Conservation (phyloP, 495 filamentous ascomycete genomes). For the Saxophila tyrrhenica region DNA sequence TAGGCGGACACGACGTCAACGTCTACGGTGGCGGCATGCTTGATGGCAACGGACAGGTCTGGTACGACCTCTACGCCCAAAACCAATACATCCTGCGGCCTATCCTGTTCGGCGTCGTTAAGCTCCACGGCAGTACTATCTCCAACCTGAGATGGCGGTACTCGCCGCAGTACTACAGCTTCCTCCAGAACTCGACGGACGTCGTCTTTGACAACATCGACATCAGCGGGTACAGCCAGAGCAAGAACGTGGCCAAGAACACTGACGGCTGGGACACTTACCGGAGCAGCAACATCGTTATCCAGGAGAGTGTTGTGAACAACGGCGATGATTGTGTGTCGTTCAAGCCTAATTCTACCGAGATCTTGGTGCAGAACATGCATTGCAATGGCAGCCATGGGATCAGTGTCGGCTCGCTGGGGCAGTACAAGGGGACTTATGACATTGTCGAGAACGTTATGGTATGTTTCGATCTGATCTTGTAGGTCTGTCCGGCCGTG, state of each 20-base stretch:
- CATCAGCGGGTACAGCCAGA: conserved; percentile 45
- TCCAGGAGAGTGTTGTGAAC: conserved; percentile 56
- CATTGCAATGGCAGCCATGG: conserved; percentile 63
- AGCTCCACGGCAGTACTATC: conserved; percentile 48
- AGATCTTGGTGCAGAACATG: conserved; percentile 60
- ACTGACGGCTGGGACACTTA: conserved; percentile 55
- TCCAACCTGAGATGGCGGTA: conserved; percentile 49
- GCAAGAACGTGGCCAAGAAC: conserved; percentile 48
- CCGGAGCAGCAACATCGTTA: conserved; percentile 48
- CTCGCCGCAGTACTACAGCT: conserved; percentile 56
- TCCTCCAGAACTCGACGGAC: conserved; percentile 56
- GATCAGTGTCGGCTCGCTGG: conserved; percentile 58
- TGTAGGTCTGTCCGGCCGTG: too few relatives aligned
- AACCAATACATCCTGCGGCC: conserved; percentile 48
- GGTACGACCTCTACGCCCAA: conserved; percentile 51
- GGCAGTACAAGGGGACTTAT: conserved; percentile 50
- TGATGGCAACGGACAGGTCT: conserved; percentile 58
- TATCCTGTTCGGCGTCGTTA: conserved; percentile 52
- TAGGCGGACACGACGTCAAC: conserved; percentile 58
- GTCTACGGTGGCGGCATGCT: conserved; percentile 53
- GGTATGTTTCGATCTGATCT: too few relatives aligned
- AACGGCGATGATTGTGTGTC: conserved; percentile 69
- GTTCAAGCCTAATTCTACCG: conserved; percentile 68
- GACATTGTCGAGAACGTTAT: conserved; percentile 57
- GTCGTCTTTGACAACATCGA: conserved; percentile 56